Conservation (phyloP, 345 rosid genomes). For the Clarkia xantiana region DNA sequence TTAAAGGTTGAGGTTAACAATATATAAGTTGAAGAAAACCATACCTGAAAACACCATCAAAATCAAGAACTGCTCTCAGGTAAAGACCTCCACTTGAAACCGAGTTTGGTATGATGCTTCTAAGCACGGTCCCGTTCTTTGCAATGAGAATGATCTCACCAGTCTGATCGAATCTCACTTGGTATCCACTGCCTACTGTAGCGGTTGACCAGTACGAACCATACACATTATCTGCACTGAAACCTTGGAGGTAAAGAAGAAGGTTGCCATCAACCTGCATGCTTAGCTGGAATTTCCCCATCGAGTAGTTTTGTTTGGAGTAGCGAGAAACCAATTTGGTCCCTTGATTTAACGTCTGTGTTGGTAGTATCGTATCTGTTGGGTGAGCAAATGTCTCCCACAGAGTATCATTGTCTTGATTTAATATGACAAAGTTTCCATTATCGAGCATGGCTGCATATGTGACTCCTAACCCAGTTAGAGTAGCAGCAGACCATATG, state of each 20-base stretch:
- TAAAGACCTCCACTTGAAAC: constrained; percentile 15
- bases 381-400: constrained; percentile 43
- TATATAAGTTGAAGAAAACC: too few relatives aligned
- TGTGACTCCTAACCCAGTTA: constrained; percentile 11
- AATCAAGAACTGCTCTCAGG: constrained; percentile 34
- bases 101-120: background rate
- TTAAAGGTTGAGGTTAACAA: too few relatives aligned
- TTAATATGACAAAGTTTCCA: constrained; percentile 33
- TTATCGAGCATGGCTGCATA: constrained; percentile 34
- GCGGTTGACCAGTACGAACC: constrained; percentile 18
- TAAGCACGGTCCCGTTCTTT: constrained; percentile 12
- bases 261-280: constrained; percentile 26
- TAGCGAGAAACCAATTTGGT: constrained; percentile 14
- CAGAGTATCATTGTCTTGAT: constrained; percentile 5
- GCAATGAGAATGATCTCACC: constrained; percentile 26
- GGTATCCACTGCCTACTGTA: constrained; percentile 6
- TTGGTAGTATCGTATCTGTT: constrained; percentile 42
- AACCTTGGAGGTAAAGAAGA: constrained; percentile 10
- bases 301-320: constrained; percentile 16
- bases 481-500: constrained; percentile 16
- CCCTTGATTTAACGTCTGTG: constrained; percentile 16
- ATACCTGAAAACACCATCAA: constrained; percentile 40
- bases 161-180: constrained; percentile 28
- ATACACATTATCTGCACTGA: constrained; percentile 7
- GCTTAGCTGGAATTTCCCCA: constrained; percentile 20